Conservation (phyloP, 2,329 filamentous ascomycete genomes). For the Neopestalotiopsis sp. region DNA sequence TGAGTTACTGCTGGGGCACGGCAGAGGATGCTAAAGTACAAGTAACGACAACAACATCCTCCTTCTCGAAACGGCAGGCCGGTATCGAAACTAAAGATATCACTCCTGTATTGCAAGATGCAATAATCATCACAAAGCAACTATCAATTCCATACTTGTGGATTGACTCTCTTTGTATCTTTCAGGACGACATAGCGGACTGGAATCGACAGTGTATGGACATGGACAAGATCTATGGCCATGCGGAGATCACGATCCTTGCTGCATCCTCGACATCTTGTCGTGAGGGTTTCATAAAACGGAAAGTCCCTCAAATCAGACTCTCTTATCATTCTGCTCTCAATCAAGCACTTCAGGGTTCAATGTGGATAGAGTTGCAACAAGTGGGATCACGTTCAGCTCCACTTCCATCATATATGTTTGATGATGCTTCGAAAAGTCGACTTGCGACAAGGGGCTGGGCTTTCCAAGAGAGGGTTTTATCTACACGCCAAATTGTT, state of each 20-base stretch:
- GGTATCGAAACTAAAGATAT: not conserved
- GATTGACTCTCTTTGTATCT: slow-evolving; percentile 9
- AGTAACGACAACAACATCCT: not conserved
- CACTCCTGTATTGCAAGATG: slow-evolving; percentile 7
- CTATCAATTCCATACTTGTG: slow-evolving; percentile 7
- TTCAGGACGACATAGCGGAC: slow-evolving; percentile 6
- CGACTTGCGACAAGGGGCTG: not conserved
- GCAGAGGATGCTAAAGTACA: not conserved
- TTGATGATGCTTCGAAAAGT: not conserved
- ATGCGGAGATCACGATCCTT: slow-evolving; percentile 12
- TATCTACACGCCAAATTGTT: not conserved
- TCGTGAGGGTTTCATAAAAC: not conserved
- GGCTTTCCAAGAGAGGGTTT: not conserved
- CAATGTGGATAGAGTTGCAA: slow-evolving; percentile 7
- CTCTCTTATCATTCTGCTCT: slow-evolving; percentile 4
- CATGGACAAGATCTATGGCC: slow-evolving; percentile 14
- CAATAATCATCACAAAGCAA: not conserved
- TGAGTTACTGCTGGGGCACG: slow-evolving; percentile 16
- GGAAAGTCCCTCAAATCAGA: not conserved
- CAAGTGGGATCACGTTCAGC: not conserved
- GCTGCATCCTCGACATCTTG: slow-evolving; percentile 10
- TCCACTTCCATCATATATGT: not conserved
- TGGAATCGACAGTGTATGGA: slow-evolving; percentile 2
- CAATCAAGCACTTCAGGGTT: not conserved
- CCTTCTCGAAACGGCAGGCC: not conserved